Conservation (phyloP, 495 filamentous ascomycete species). For the Thozetella sp. region DNA sequence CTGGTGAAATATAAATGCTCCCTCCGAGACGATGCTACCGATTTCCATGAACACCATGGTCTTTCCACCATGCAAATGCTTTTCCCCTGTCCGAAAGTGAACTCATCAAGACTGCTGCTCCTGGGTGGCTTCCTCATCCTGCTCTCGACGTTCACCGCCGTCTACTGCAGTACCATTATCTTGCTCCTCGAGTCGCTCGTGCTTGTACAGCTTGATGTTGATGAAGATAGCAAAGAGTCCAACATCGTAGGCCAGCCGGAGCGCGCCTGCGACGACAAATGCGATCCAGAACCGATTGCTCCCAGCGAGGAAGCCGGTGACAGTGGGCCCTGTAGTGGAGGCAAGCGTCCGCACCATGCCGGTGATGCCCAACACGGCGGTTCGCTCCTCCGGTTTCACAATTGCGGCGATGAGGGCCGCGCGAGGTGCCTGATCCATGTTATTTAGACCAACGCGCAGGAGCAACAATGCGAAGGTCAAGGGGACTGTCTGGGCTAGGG, state of each 20-base stretch:
- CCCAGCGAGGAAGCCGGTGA: constrained; percentile 73
- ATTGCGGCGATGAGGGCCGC: constrained; percentile 79
- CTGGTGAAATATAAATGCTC: too few species aligned
- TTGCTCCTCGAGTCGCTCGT: constrained; percentile 19
- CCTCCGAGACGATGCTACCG: too few species aligned
- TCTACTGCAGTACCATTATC: neutral
- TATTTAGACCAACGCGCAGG: constrained; percentile 57
- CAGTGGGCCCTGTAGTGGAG: constrained; percentile 65
- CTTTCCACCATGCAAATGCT: too few species aligned
- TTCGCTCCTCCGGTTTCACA: constrained; percentile 73
- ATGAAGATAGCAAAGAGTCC: constrained; percentile 71
- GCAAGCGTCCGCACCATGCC: constrained; percentile 69
- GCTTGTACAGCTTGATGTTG: constrained; percentile 43
- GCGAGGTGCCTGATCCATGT: constrained; percentile 83
- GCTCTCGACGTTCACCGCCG: neutral
- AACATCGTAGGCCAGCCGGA: constrained; percentile 74
- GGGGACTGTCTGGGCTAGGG: constrained; percentile 33
- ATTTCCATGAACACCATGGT: too few species aligned
- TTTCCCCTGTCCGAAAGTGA: too few species aligned
- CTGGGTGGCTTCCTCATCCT: neutral
- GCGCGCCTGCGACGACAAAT: constrained; percentile 70
- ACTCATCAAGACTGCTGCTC: too few species aligned
- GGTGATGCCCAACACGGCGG: constrained; percentile 76
- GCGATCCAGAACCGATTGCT: constrained; percentile 69
- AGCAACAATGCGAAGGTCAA: constrained; percentile 66